Base-by-base conservation (phyloP, 1,284 basidiomycete genomes). In the Baeospora myosura region DNA sequence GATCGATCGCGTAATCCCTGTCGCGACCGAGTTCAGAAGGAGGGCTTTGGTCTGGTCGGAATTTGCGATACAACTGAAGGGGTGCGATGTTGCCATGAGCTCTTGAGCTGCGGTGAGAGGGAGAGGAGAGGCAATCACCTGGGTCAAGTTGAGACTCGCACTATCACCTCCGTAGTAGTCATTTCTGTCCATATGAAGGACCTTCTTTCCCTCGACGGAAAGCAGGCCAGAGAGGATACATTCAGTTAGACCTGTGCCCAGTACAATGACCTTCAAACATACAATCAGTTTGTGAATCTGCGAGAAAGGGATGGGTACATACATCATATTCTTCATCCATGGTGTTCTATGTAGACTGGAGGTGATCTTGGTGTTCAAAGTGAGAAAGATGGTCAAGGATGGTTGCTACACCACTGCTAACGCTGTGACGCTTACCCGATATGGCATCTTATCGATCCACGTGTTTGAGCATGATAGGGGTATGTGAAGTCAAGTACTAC, bases 91-190 rank as follows among this genome's bases (percentile, higher is more conserved):
- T 33, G 38, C 44, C 49, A 46, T 54, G 47, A 57, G 53, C 16
- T 41, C 49, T 49, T 38, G 41, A 26, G 33, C 38, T 29, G 33
- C 37, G 38, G 26, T 5, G 36, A 42, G 42, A 43, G 42, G 41
- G 44, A 28, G 47, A 42, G 39, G 42, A 38, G 32, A 47, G 18
- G 14, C 17, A 53, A 73, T 52, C 57, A 88, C 93, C 81, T 98
- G 95, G 14, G 94, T 96, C 53, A 99, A 69, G 71, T 98, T 98
- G 63, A 98, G 71, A 67, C 89, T 94, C 41, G 96, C 96, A 60
- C 91, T 92, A 61, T 98, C 96, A 47, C 89, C 96, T 45, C 96
- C 96, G 53, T 99, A 99, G 69, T 98, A 98, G 66, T 98, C 92
- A 60, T 98, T 98, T 52, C 95, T 77, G 69, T 99, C 96, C 81